Evolutionary conservation across 805 yeast genomes (phyloP), one percentile per base, ranked within the genome.

Genomic region (Metschnikowia matae): DNA sequence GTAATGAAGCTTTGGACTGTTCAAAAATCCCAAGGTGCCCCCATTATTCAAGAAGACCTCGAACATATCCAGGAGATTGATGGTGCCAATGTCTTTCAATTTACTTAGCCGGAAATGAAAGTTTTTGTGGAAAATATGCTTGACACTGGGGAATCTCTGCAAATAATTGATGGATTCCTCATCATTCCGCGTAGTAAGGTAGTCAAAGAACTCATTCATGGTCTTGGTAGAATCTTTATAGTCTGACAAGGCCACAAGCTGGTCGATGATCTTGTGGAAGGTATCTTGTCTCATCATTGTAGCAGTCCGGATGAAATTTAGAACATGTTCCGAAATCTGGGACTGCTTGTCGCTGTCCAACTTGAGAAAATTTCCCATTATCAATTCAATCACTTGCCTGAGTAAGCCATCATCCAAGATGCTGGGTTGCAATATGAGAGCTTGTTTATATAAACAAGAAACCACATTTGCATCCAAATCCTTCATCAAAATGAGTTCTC

Each of bases 281-380:
- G 63, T 59, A 2, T 60, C 59, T 33, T 63, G 67, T 15, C 67
- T 58, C 59, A 70, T 64, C 53, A 73, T 62, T 39, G 60, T 64
- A 13, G 64, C 61, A 1, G 75, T 65, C 37, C 78, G 52, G 14
- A 72, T 52, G 26, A 72, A 66, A 46, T 67, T 73, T 50, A 73
- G 68, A 11, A 66, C 53, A 40, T 66, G 58, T 46, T 64, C 74
- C 2, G 60, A 45, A 38, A 56, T 54, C 10, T 49, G 48, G 3
- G 43, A 34, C 46, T 65, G 69, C 4, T 52, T 49, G 3, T 50
- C 51, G 4, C 53, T 44, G 2, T 45, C 29, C 15, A 63, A 37
- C 40, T 57, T 61, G 29, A 68, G 52, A 31, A 62, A 66, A 8
- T 43, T 48, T 2, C 75, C 78, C 46, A 72, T 48, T 1, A 72